Base-by-base conservation (phyloP, 441 rosid genomes). In the Melastoma candidum region DNA sequence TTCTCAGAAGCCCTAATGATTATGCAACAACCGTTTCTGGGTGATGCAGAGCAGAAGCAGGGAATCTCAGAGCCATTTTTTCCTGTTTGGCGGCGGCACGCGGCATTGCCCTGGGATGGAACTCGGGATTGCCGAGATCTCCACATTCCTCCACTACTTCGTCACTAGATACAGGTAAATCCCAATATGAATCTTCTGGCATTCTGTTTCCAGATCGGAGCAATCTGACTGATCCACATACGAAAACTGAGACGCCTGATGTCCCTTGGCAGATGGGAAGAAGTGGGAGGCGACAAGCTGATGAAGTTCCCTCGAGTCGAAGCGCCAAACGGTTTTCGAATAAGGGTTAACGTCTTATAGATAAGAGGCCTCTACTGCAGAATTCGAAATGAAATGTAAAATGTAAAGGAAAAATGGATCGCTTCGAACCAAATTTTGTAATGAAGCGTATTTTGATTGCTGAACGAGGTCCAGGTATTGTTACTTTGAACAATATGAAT, bases 21-120 rank as follows among this genome's bases (percentile, higher is more conserved):
- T 17, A 17, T 17, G 22, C 22, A 17, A 17, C 22, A 17, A 17
- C 22, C 7, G 8, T 36, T 36, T 9, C 41, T 4, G 7, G 7
- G 41, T 4, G 41, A 36, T 36, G 49, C 69, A 73, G 70, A 67
- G 62, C 48, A 65, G 57, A 44, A 49, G 50, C 25, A 39, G 63
- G 69, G 81, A 73, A 47, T 53, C 68, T 11, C 67, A 53, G 52
- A 70, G 57, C 57, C 51, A 46, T 57, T 59, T 66, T 61, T 70
- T 68, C 57, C 1, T 68, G 13, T 76, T 76, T 67, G 81, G 81
- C 44, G 77, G 63, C 12, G 76, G 76, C 36, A 60, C 49, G 17
- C 63, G 81, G 22, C 60, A 57, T 0, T 76, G 81, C 47, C 74
- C 81, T 4, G 78, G 77, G 60, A 73, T 73, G 53, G 78, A 76